Evolutionary conservation across 140 eudicot species (phyloP).

Genomic region (Senecio squalidus): DNA sequence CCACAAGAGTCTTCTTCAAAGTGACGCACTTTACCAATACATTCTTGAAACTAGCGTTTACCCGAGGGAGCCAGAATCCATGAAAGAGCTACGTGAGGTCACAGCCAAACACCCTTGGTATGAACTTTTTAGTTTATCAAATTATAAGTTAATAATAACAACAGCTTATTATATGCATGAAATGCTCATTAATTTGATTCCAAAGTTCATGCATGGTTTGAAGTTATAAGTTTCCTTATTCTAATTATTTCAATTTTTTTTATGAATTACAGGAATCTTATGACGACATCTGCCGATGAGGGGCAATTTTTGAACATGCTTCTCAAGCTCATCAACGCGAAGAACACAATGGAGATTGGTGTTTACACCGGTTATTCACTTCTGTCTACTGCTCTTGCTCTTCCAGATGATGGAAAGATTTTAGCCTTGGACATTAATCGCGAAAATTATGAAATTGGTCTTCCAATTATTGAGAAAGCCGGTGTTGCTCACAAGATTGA

Average conservation of each 20-base stretch:
- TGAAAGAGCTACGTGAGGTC: slow-evolving; percentile 62
- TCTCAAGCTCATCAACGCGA: slow-evolving; percentile 54
- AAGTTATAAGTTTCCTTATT: neutral
- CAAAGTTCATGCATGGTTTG: too few relatives aligned
- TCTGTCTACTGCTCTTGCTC: slow-evolving; percentile 69
- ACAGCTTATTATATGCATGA: too few relatives aligned
- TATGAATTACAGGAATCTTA: slow-evolving; percentile 37
- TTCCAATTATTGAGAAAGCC: slow-evolving; percentile 53
- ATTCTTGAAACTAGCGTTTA: slow-evolving; percentile 69
- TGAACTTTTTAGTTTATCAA: too few relatives aligned
- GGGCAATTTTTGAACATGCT: slow-evolving; percentile 57
- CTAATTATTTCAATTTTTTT: neutral
- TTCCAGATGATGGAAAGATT: slow-evolving; percentile 66
- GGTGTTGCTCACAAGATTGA: slow-evolving; percentile 63
- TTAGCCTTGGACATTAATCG: slow-evolving; percentile 47
- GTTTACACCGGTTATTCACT: slow-evolving; percentile 71
- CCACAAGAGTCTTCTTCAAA: slow-evolving; percentile 78
- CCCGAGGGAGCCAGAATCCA: slow-evolving; percentile 60
- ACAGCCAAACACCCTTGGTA: slow-evolving; percentile 71
- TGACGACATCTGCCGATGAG: slow-evolving; percentile 67
- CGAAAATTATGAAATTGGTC: slow-evolving; percentile 45
- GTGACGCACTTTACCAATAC: slow-evolving; percentile 74
- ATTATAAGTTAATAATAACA: too few relatives aligned
- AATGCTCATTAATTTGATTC: too few relatives aligned
- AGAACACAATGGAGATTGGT: slow-evolving; percentile 73